A percentile compares a stretch with the other conserved stretches of the same genome.
Conservation (phyloP, 768 basidiomycete species). For the Mrakia gelida region DNA sequence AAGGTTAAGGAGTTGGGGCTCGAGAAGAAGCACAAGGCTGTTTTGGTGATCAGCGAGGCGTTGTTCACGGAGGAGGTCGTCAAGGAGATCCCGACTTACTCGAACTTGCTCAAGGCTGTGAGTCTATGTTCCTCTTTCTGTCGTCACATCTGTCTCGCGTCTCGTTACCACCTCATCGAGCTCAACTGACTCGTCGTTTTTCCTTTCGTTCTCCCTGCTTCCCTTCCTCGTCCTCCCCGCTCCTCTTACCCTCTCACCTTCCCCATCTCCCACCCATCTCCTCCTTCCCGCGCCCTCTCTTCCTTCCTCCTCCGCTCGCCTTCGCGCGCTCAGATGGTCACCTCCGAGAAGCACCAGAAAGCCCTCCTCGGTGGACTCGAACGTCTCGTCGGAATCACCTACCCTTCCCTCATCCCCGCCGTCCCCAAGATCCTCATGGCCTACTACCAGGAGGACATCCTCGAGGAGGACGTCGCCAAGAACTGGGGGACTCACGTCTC, state of each 20-base stretch:
- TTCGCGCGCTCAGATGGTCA: slow-evolving; percentile 59
- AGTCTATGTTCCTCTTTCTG: slow-evolving; percentile 36
- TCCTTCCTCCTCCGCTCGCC: not conserved
- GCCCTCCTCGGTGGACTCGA: slow-evolving; percentile 89
- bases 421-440: slow-evolving; percentile 92
- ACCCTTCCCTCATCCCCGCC: slow-evolving; percentile 59
- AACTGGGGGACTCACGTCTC: slow-evolving; percentile 96
- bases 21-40: slow-evolving; percentile 88
- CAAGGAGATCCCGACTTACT: slow-evolving; percentile 61
- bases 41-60: slow-evolving; percentile 74
- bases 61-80: slow-evolving; percentile 73
- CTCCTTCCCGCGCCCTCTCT: not conserved
- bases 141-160: not conserved
- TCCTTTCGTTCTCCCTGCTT: not conserved
- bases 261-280: not conserved
- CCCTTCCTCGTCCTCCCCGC: not conserved
- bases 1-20: slow-evolving; percentile 87
- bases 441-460: slow-evolving; percentile 83
- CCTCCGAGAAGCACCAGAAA: slow-evolving; percentile 93
- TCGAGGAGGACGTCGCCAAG: slow-evolving; percentile 83
- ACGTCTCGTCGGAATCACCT: slow-evolving; percentile 67
- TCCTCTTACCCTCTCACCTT: not conserved
- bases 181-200: not conserved
- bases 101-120: slow-evolving; percentile 72
- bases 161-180: not conserved